Evolutionary conservation across 192 early-diverging fungal species (phyloP).

Genomic region (Coemansia sp.): DNA sequence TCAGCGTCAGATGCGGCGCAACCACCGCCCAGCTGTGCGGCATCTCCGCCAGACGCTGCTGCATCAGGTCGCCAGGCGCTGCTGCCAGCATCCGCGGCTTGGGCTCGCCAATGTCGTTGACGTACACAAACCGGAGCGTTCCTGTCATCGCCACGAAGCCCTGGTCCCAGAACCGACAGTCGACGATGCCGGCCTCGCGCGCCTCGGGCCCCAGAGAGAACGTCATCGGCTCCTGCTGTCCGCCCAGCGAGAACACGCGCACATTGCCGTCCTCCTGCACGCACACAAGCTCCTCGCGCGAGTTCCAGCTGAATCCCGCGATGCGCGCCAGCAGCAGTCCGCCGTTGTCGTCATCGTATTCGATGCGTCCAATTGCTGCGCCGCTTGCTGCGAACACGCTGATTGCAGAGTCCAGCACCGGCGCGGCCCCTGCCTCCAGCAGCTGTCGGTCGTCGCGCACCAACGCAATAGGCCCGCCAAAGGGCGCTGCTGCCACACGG

Average conservation of each 20-base stretch:
- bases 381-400: conserved; percentile 87
- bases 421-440: conserved; percentile 70
- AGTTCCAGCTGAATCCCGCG: conserved; percentile 92
- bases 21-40: conserved; percentile 89
- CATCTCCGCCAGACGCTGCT: conserved; percentile 58
- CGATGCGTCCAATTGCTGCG: conserved; percentile 79
- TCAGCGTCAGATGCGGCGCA: conserved; percentile 82
- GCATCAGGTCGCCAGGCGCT: background rate
- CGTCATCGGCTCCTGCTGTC: conserved; percentile 58
- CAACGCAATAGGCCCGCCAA: conserved; percentile 93
- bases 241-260: conserved; percentile 78
- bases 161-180: conserved; percentile 86
- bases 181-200: conserved; percentile 75
- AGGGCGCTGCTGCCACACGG: conserved; percentile 80
- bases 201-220: conserved; percentile 64
- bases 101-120: conserved; percentile 86
- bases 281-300: conserved; percentile 80
- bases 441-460: conserved; percentile 90
- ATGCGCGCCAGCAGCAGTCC: conserved; percentile 59
- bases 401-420: conserved; percentile 74
- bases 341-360: conserved; percentile 78
- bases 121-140: conserved; percentile 75
- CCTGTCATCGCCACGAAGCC: conserved; percentile 91
- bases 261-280: conserved; percentile 86
- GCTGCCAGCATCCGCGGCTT: conserved; percentile 77